Base-by-base conservation (phyloP, 768 basidiomycete genomes). In the Pleurotus tuoliensis region DNA sequence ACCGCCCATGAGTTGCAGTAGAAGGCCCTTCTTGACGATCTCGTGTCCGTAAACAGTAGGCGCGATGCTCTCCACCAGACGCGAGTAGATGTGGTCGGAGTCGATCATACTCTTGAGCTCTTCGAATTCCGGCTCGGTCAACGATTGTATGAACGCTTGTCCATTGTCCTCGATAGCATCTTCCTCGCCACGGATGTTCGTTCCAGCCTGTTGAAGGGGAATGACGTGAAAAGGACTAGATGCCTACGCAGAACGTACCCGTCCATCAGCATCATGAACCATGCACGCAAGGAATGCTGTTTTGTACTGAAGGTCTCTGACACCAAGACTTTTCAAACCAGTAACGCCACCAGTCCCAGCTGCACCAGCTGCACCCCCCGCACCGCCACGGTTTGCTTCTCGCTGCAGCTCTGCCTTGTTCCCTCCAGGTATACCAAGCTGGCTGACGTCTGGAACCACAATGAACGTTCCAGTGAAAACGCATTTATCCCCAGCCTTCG, bases 1-100 rank as follows among this genome's bases (percentile, higher is more conserved):
- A 20, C 97, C 97, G 20, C 97, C 95, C 94, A 99, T 96, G 22
- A 99, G 81, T 67, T 98, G 97, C 15, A 99, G 76, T 20, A 98
- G 74, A 34, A 99, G 78, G 11, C 97, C 97, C 69, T 99, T 99
- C 77, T 99, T 98, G 64, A 98, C 95, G 50, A 98, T 95, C 66
- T 99, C 97, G 67, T 98, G 97, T 1, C 97, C 97, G 64, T 98
- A 98, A 1, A 99, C 96, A 0, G 97, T 98, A 2, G 97, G 97
- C 1, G 97, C 97, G 59, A 98, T 96, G 65, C 91, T 94, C 65
- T 89, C 86, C 20, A 98, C 96, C 4, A 98, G 76, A 6, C 96
- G 86, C 22, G 90, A 86, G 69, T 98, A 99, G 62, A 99, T 98
- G 68, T 96, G 88, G 51, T 95, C 92, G 0, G 88, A 86, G 64